Evolutionary conservation across 2,329 filamentous ascomycete genomes (phyloP).

Genomic region (Penicillium olsonii): DNA sequence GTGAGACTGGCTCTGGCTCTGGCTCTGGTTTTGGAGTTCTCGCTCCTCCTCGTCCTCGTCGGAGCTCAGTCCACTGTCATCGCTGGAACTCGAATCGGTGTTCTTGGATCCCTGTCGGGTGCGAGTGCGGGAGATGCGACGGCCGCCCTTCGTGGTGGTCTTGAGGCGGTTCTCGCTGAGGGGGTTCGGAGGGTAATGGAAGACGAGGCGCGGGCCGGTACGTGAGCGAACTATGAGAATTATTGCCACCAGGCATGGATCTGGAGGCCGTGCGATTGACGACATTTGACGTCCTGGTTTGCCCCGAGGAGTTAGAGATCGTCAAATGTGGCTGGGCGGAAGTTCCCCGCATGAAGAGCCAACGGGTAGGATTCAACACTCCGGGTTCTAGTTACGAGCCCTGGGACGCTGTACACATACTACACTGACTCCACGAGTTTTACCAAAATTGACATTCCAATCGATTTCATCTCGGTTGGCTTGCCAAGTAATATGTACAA

Average conservation of each 20-base stretch:
- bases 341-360: conserved; percentile 22
- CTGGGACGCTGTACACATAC: no score
- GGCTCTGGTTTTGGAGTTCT: conserved; percentile 20
- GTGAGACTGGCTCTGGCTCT: conserved; percentile 6
- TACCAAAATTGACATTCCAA: background rate
- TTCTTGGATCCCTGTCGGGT: conserved; percentile 31
- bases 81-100: conserved; percentile 43
- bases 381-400: background rate
- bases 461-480: background rate
- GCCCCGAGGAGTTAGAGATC: conserved; percentile 17
- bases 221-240: conserved; percentile 74
- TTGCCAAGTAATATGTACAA: conserved; percentile 22
- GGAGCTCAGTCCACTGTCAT: conserved; percentile 39
- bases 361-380: no score
- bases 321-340: conserved; percentile 21
- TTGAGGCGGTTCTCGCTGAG: conserved; percentile 42
- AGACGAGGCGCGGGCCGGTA: conserved; percentile 79
- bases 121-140: conserved; percentile 36
- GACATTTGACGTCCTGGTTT: conserved; percentile 40
- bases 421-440: no score
- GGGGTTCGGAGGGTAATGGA: conserved; percentile 74
- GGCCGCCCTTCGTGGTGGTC: conserved; percentile 34
- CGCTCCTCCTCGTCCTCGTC: conserved; percentile 43
- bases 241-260: conserved; percentile 66
- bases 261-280: conserved; percentile 50